Base-by-base conservation (phyloP, 2,329 filamentous ascomycete genomes). In the Pyricularia pennisetigena region DNA sequence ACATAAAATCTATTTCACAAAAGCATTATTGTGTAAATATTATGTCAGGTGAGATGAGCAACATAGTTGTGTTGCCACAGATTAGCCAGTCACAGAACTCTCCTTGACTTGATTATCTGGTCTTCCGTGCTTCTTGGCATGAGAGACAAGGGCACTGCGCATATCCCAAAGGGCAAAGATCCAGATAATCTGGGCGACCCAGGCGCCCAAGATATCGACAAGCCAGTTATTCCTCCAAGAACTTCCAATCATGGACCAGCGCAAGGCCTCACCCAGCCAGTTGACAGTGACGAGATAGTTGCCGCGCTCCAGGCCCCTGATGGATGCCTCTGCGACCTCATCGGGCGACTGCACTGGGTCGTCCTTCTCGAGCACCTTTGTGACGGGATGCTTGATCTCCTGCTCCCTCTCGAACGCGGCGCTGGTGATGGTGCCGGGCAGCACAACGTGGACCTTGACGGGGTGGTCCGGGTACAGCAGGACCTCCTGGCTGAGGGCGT, bases 401-500 rank as follows among this genome's bases (percentile, higher is more conserved):
- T 96, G 89, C 80, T 98, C 94, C 23, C 86, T 82, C 70, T 89
- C 89, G 67, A 90, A 85, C 0, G 94, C 93, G 0, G 92, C 89
- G 6, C 86, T 89, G 16, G 88, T 82, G 71, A 99, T 98, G 2
- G 90, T 92, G 67, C 91, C 94, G 0, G 95, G 95, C 73, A 89
- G 91, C 14, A 98, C 87, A 61, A 92, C 85, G 74, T 97, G 92
- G 24, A 97, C 83, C 73, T 90, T 87, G 68, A 98, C 89, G 2
- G 77, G 77, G 65, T 76, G 74, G 62, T 90, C 86, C 67, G 94
- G 93, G 81, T 98, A 99, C 67, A 97, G 82, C 73, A 93, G 83
- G 62, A 96, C 81, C 79, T 99, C 95, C 75, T 94, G 92, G 26
- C 87, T 88, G 66, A 99, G 82, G 0, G 89, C 90, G 76, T 99